Base-by-base conservation (phyloP, 192 early-diverging fungal species). In the Coemansia sp. region DNA sequence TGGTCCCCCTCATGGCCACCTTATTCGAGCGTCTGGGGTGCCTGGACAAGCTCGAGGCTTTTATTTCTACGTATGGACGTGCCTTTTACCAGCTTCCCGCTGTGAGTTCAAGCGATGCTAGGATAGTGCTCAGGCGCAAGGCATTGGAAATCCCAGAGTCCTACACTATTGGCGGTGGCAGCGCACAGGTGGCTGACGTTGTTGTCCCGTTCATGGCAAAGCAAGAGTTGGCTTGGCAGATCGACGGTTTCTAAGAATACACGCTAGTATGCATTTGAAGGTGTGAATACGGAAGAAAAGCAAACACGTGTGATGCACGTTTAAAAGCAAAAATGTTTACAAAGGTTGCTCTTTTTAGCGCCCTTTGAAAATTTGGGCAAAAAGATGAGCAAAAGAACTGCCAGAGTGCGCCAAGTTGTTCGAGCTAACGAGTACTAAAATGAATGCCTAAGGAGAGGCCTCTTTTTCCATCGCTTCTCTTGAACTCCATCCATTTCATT, bases 121-220 rank as follows among this genome's bases (percentile, higher is more conserved):
- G 71, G 56, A 67, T 79, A 21, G 73, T 68, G 43, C 62, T 79
- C 41, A 59, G 41, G 31, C 71, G 72, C 59, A 36, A 61, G 33
- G 61, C 61, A 20, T 34, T 20, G n/a, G 39, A 43, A 11, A 69
- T 79, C n/a, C 77, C 77, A 11, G 57, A 12, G 18, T 34, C 77
- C 12, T 79, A 70, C 43, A 39, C 47, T 2, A 58, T 79, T 7
- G 25, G 13, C 2, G 48, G 65, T 7, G 33, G 34, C n/a, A 61
- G 25, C 25, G 56, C 38, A 3, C 50, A 41, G 12, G 64, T 62
- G 36, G 37, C 34, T 9, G 72, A 70, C 11, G 70, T 83, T 26
- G 85, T 97, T 37, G 94, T 97, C 26, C 95, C 95, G 13, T 96
- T 95, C 62, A 84, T 86, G 84, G 93, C 94, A 26, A 90, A 90